Conservation (phyloP, 2,329 filamentous ascomycete species). For the Cordyceps javanica region DNA sequence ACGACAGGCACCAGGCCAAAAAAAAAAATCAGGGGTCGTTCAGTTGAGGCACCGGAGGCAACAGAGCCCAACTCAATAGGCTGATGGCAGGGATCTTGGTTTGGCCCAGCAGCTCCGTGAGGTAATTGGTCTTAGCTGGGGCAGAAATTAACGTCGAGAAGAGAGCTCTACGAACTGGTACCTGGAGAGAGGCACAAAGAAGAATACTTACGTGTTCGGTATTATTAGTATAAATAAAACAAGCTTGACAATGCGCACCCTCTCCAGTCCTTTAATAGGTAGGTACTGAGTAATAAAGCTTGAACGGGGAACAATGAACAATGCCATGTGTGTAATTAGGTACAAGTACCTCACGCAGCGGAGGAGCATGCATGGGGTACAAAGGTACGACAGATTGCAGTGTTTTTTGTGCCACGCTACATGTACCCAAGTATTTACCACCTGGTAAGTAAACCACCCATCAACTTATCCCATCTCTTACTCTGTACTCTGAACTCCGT, state of each 20-base stretch:
- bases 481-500: too few species aligned
- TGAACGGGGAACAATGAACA: neutral
- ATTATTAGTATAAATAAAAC: too few species aligned
- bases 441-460: too few species aligned
- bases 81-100: conserved; percentile 4
- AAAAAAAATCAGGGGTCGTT: conserved; percentile 7
- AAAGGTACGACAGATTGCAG: too few species aligned
- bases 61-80: neutral
- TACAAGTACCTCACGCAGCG: neutral
- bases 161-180: too few species aligned
- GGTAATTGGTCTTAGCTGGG: neutral
- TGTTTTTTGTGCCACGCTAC: too few species aligned
- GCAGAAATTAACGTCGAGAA: conserved; percentile 7
- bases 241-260: too few species aligned
- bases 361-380: neutral
- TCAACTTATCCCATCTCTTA: too few species aligned
- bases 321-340: neutral
- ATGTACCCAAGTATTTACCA: too few species aligned
- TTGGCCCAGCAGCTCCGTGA: neutral
- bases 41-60: conserved; percentile 1
- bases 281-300: too few species aligned
- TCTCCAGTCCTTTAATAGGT: too few species aligned
- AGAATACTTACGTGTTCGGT: too few species aligned
- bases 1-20: neutral
- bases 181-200: neutral